phyloP scores from a whole-genome alignment of 2,329 filamentous ascomycete species.

The Zasmidium citrigriseum region DNA sequence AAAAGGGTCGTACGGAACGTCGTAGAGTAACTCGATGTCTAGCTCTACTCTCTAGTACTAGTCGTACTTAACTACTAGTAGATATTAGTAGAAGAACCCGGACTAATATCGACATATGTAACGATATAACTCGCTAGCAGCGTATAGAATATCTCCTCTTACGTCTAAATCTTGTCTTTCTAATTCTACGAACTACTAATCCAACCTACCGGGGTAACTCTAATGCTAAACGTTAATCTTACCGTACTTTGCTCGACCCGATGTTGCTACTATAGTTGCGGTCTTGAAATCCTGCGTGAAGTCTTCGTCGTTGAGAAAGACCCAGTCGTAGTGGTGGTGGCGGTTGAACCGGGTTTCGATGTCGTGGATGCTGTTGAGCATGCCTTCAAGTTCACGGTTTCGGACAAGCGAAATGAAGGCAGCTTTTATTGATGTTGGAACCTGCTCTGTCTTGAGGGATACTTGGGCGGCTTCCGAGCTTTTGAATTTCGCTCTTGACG shows the following conservation, averaged over 20 bases:
- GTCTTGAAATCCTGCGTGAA: constrained; percentile 94
- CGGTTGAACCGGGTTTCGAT: constrained; percentile 98
- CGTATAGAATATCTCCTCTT: constrained; percentile 92
- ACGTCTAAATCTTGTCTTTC: constrained; percentile 89
- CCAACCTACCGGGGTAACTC: constrained; percentile 95
- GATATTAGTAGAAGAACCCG: constrained; percentile 97
- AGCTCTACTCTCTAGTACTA: constrained; percentile 99
- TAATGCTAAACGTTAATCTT: constrained; percentile 89
- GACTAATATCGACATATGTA: constrained; percentile 99
- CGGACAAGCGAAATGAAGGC: constrained; percentile 95
- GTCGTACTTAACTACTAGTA: constrained; percentile 91
- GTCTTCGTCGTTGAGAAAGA: constrained; percentile 94
- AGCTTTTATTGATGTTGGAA: no score
- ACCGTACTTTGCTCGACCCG: constrained; percentile 88
- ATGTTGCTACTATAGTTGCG: constrained; percentile 84
- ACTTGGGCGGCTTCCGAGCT: no score
- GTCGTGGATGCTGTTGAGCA: constrained; percentile 90
- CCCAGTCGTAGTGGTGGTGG: constrained; percentile 98
- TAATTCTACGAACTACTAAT: constrained; percentile 86
- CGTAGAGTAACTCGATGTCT: constrained; percentile 93
- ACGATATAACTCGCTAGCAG: constrained; percentile 92
- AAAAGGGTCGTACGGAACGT: constrained; percentile 94
- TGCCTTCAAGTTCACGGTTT: constrained; percentile 94
- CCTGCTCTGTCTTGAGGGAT: no score
- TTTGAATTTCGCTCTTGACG: no score